Base-by-base conservation (phyloP, 2,329 filamentous ascomycete genomes). In the Seiridium cupressi region DNA sequence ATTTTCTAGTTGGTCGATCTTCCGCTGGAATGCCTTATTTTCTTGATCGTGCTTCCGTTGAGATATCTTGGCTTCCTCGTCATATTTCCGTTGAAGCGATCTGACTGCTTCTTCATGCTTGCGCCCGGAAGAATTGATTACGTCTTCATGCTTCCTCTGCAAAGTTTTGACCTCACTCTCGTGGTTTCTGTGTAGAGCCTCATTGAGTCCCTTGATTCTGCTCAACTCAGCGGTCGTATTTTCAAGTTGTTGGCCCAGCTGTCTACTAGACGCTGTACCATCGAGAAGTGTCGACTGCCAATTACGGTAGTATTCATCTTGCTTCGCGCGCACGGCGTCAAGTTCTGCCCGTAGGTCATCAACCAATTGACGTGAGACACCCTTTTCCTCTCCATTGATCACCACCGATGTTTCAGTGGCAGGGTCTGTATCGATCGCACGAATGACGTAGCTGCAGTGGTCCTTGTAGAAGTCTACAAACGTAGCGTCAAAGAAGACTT, bases 401-500 rank as follows among this genome's bases (percentile, higher is more conserved):
- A 93, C 81, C 9, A 95, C 85, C 0, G 92, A 89, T 34, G 96
- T 88, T 72, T 99, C 95, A 62, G 96, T 80, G 1, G 89, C 92
- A 0, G 95, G 95, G 63, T 97, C 92, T 62, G 94, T 88, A 74
- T 99, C 95, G 67, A 99, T 91, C 11, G 92, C 91, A 63, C 92
- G 87, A 44, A 89, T 79, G 60, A 97, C 78, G 7, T 93, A 89
- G 68, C 91, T 94, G 72, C 96, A 98, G 71, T 97, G 97, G 69
- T 98, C 93, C 70, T 97, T 97, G 68, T 97, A 86, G 69, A 98
- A 97, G 62, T 97, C 91, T 59, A 99, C 88, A 73, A 97, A 98
- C 0, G 85, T 85, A 51, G 86, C 83, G 66, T 97, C 93, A 64
- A 98, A 95, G 71, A 87, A 96, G 1, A 97, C 90, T 55, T 93